Evolutionary conservation across 2,329 filamentous ascomycete genomes (phyloP), one percentile per base, ranked within the genome.

Genomic region (Apiospora sp.): DNA sequence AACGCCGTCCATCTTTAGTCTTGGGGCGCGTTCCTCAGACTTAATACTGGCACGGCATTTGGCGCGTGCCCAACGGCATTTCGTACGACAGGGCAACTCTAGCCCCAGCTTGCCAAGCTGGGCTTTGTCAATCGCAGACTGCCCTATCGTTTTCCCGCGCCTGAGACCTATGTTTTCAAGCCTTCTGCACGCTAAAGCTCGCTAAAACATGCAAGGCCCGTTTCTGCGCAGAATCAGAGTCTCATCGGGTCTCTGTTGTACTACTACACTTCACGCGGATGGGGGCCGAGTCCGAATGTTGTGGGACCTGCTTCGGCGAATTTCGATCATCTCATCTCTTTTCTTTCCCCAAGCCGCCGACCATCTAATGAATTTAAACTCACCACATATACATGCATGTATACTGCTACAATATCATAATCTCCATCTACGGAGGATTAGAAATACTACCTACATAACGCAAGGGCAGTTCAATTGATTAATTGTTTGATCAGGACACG

Each of bases 41-140:
- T 61, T 61, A 61, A 37, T 37, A 61, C 54, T 22, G 27, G 27
- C 54, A 37, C 54, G 54, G 54, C 54, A 61, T 19, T 61, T 61
- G 51, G 49, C 44, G 46, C 22, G 46, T 49, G 46, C 46, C 46
- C 46, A 24, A 54, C 49, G 49, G 49, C 49, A 54, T 54, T 54
- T 54, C 8, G 51, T 58, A 34, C 51, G 27, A 34, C 27, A 34
- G 16, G 27, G 24, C 51, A 30, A 16, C 51, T 16, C 27, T 58
- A 27, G 51, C 51, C 51, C 27, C 27, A 58, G 51, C 51, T 24
- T 30, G 27, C 27, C 51, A 58, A 58, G 51, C 51, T 16, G 19
- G 10, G 30, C 13, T 30, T 30, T 14, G 4, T 19, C 13, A 30
- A 30, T 14, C 19, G 51, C 13, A 19, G 27, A 30, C 14, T 30